Evolutionary conservation across 2,329 filamentous ascomycete species (phyloP), one percentile per base, ranked within the genome.

Genomic region (Colletotrichum paranaense): DNA sequence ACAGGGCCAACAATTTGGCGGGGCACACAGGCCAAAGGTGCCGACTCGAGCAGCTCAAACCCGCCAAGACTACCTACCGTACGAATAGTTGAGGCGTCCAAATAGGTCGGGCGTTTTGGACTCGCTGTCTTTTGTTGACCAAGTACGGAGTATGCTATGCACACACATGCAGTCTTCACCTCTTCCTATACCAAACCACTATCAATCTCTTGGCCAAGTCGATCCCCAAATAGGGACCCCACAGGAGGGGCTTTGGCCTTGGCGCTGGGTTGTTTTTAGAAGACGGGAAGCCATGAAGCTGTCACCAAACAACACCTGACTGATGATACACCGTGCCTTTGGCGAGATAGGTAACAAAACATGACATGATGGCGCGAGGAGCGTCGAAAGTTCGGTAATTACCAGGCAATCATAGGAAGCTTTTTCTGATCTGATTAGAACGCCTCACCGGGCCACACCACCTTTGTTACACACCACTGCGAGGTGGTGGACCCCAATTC

Each of bases 31-130:
- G 22, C n/a, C 11, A 16, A 24, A 35, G 19, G n/a, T 38, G 57
- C 60, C 64, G 68, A 72, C 35, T 68, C 68, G 65, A 55, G 55
- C 38, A 35, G 42, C 70, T 65, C 70, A 73, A 69, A 73, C 70
- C 35, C 53, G 69, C 69, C 65, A 64, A 72, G 59, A 68, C 65
- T 9, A 24, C 19, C 30, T 49, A 9, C 16, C 16, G 42, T n/a
- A 42, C 38, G 38, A 42, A 42, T 42, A 49, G 9, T 32, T 46
- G 32, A 69, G 53, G 55, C 59, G 24, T 52, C 24, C 22, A n/a
- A 22, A 16, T 59, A n/a, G 24, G 19, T 59, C 52, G 52, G 52
- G 49, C 58, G 5, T 57, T 35, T 72, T 63, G 28, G 52, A 26
- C 8, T 22, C 19, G n/a, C 58, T 32, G 26, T 60, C n/a, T 42